phyloP scores from a whole-genome alignment of 2,329 filamentous ascomycete genomes.

The Teratosphaeria zuluensis region DNA sequence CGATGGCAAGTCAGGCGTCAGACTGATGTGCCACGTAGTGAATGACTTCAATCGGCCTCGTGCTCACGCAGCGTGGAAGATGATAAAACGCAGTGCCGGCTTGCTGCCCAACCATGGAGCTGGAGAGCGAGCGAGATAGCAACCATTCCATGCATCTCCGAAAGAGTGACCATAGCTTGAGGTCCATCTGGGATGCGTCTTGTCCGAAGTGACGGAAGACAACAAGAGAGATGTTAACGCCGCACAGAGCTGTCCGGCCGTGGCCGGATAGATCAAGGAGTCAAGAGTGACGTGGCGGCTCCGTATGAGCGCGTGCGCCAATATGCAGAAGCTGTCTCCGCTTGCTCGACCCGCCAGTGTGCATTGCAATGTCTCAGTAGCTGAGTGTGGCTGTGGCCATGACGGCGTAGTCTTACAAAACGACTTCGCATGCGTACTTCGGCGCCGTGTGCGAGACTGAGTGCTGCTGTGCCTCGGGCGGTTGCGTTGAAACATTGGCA shows the following conservation, averaged over 20 bases:
- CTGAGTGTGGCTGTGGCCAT: neutral
- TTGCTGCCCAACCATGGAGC: neutral
- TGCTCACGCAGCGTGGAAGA: neutral
- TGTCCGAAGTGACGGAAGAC: neutral
- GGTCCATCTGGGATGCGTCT: neutral
- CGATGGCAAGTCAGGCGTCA: neutral
- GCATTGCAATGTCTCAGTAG: neutral
- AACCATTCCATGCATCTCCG: neutral
- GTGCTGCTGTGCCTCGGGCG: neutral
- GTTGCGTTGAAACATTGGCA: neutral
- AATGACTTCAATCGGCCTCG: neutral
- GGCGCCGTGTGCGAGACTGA: neutral
- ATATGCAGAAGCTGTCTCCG: neutral
- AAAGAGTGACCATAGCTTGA: neutral
- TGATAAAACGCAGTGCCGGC: neutral
- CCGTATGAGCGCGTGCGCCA: neutral
- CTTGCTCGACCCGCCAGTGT: neutral
- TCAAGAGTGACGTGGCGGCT: neutral
- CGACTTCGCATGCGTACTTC: neutral
- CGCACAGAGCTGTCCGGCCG: neutral
- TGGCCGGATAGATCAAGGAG: neutral
- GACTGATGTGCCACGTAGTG: too few relatives aligned
- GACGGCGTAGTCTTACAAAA: neutral
- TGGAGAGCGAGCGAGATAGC: neutral
- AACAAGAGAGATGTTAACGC: neutral